Evolutionary conservation across 208 protist species (phyloP), one percentile per base, ranked within the genome.

Genomic region (Blastocrithidia nonstop): DNA sequence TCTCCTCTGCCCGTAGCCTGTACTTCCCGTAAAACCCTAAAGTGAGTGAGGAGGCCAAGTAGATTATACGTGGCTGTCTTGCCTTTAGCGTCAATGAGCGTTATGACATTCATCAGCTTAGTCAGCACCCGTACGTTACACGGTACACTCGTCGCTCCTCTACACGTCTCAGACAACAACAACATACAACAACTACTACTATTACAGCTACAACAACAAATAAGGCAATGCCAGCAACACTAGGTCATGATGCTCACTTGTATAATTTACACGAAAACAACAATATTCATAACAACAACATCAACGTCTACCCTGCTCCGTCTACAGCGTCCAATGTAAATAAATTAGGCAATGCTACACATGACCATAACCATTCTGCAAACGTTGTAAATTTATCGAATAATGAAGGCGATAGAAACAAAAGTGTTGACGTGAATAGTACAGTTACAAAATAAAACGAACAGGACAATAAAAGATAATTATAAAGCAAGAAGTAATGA

Each of bases 11-110:
- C 2, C 63, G 65, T 16, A 64, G 55, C 15, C 55, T 87, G 20
- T 29, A 39, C 28, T 91, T 91, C 36, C 82, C 82, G 0, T 68
- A 80, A 29, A 63, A 52, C 4, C 71, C 71, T 22, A 66, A 68
- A 21, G 78, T 91, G 13, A 81, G 71, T 20, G 74, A 88, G 19
- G 82, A 86, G 54, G 82, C 82, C 3, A 82, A 78, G 49, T 69
- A 71, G 22, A 39, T 90, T 32, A 87, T 90, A 19, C 57, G 63
- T 17, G 56, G 56, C 43, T 90, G 81, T 37, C 54, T 90, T 9
- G 61, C 71, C 43, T 80, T 71, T 48, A 69, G 71, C 50, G 68
- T 71, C 15, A 54, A 37, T 16, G 81, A 90, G 26, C 69, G 81
- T 17, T 80, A 71, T 49, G 77, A 85, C 33, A 67, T 86, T 31